Base-by-base conservation (phyloP, 108 stramenopile species). In the Epithemia pelagica region DNA sequence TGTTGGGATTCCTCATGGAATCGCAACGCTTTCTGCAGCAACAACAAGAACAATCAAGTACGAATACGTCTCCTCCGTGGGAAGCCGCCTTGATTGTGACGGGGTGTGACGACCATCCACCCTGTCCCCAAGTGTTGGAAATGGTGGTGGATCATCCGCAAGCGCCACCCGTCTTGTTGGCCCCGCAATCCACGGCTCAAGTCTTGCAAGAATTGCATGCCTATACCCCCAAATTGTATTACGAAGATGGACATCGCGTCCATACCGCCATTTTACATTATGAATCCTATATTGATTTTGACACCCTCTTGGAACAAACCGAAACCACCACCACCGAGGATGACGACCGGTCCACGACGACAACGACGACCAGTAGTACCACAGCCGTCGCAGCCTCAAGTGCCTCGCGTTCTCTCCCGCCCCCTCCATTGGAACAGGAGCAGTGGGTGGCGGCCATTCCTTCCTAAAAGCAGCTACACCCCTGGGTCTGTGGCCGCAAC, bases 201-300 rank as follows among this genome's bases (percentile, higher is more conserved):
- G 90, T 83, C 46, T 92, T 86, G 78, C 54, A 78, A 30, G 81
- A 61, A 61, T 82, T 95, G 25, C 70, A 82, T 52, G 68, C 65
- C 0, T 88, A 79, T 69, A 91, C 91, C 19, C 89, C 94, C 46
- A 95, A 95, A 70, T 78, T 95, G 61, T 87, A 91, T 70, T 71
- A 78, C 21, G 75, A 86, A 58, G 94, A 95, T 75, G 67, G 73
- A 10, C 58, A 79, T 54, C 75, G 91, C 5, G 90, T 89, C 21
- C 68, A 62, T 1, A 74, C 71, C 18, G 88, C 94, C 19, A 78
- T 88, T 46, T 77, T 88, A 51, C 91, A 96, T 71, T 93, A 93
- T 61, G 89, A 91, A 65, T 85, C 88, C 20, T 79, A 87, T 63
- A 92, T 95, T 78, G 87, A 95, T 70, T 95, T 95, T 79, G 89